Evolutionary conservation across 2,329 filamentous ascomycete genomes (phyloP), one percentile per base, ranked within the genome.

Genomic region (Xylaria arbuscula): DNA sequence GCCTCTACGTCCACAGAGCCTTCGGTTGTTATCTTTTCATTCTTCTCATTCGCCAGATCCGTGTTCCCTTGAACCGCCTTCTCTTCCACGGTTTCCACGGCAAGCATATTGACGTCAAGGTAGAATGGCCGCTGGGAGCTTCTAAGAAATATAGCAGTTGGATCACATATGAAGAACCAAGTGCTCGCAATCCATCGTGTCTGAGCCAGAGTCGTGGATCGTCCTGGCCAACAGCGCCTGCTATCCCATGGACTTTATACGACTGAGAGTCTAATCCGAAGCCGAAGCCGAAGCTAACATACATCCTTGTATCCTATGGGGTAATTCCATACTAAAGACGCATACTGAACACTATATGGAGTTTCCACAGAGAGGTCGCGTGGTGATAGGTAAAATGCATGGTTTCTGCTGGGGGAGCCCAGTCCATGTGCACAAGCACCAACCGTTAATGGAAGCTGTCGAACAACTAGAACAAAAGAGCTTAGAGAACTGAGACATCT

Each of bases 401-500:
- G 54, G 10, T 40, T 45, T 19, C 32, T 28, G 7, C 24, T 5
- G 24, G 9, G 24, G 32, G 45, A 32, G 9, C 45, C 36, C 4
- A 19, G 38, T 19, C 22, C 42, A 7, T 47, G 34, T 34, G 50
- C 38, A 40, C 11, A 32, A n/a, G 19, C 54, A n/a, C 60, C 34
- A 59, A 50, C 54, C 53, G 13, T 13, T 24, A 64, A 59, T 40
- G 55, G 65, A 64, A 67, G 55, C 48, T 56, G 60, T 55, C 32
- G 10, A 67, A 11, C 1, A 40, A 13, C n/a, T 4, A 42, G 15
- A 62, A 40, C 42, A 38, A 51, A 45, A 22, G 40, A 45, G 28
- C 28, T 28, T 3, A 28, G 28, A 36, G 19, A 61, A 47, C 50
- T n/a, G 42, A 56, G 7, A 28, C n/a, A 24, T 34, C 13, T 22